phyloP scores from a whole-genome alignment of 345 rosid species.

The Salix caprea region DNA sequence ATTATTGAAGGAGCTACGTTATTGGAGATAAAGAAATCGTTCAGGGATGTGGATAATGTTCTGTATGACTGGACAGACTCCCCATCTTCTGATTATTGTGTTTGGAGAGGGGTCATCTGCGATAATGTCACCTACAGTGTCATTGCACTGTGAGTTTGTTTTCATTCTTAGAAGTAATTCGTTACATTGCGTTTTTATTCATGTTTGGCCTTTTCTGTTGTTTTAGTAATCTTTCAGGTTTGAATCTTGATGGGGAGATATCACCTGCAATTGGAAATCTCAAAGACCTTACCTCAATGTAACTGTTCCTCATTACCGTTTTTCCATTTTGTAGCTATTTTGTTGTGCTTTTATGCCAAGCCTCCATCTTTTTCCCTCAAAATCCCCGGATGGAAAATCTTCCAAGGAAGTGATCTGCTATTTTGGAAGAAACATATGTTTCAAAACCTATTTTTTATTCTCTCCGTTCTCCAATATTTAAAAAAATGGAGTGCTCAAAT shows the following conservation, averaged over 20 bases:
- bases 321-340: background rate
- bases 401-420: background rate
- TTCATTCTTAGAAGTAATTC: background rate
- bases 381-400: background rate
- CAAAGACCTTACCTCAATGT: constrained; percentile 63
- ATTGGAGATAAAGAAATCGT: constrained; percentile 89
- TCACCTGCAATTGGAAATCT: constrained; percentile 86
- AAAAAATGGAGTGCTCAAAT: background rate
- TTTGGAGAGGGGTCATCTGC: constrained; percentile 86
- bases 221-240: constrained; percentile 78
- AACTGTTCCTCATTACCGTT: constrained; percentile 24
- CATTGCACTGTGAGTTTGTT: constrained; percentile 64
- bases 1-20: constrained; percentile 53
- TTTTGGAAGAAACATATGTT: background rate
- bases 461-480: background rate
- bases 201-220: constrained; percentile 7
- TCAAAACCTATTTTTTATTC: background rate
- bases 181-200: background rate
- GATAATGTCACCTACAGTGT: constrained; percentile 82
- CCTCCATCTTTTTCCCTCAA: background rate
- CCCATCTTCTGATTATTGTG: constrained; percentile 75
- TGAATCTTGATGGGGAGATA: constrained; percentile 91
- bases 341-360: background rate
- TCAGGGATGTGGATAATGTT: constrained; percentile 84
- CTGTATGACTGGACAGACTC: constrained; percentile 82